Evolutionary conservation across 345 rosid genomes (phyloP), one percentile per base, ranked within the genome.

Genomic region (Abelmoschus esculentus): DNA sequence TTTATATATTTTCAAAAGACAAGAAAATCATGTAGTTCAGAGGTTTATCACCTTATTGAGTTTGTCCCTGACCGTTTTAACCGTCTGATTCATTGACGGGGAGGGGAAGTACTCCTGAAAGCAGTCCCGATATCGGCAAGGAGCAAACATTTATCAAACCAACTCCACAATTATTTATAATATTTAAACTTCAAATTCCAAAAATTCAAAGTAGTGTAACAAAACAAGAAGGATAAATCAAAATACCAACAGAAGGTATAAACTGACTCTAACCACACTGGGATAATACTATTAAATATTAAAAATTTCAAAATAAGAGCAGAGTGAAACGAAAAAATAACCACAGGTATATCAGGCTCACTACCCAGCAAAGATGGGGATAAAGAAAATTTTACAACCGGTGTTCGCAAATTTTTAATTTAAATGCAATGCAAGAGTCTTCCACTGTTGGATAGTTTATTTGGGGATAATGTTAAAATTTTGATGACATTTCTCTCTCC

Each of bases 1-100:
- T 49, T 10, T 13, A 49, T 36, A 36, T 18, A 32, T 32, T 18
- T 50, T 26, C 32, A 14, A 1, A 28, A 59, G 69, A 5, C n/a
- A 19, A 55, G 59, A 9, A 46, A 31, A 53, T n/a, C 15, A 42
- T 2, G 58, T 46, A 7, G 32, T 10, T 11, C 12, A 73, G 54
- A 14, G 42, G 15, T 42, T 73, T 54, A 53, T 82, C 78, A 89
- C 96, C 95, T 91, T 85, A 64, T 84, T 71, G 66, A 95, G 98
- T 79, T 90, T 95, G 59, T 89, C 90, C 75, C 96, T 73, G 8
- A 90, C 96, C 67, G 75, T 72, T 57, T 70, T 79, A 69, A 87
- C 96, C 0, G 96, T 90, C 74, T 81, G 86, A 77, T 95, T 91
- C 99, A 90, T 90, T 17, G 96, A 91, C 22, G 78, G 80, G 4